Base-by-base conservation (phyloP, 148 eudicot genomes). In the Arctostaphylos glauca region DNA sequence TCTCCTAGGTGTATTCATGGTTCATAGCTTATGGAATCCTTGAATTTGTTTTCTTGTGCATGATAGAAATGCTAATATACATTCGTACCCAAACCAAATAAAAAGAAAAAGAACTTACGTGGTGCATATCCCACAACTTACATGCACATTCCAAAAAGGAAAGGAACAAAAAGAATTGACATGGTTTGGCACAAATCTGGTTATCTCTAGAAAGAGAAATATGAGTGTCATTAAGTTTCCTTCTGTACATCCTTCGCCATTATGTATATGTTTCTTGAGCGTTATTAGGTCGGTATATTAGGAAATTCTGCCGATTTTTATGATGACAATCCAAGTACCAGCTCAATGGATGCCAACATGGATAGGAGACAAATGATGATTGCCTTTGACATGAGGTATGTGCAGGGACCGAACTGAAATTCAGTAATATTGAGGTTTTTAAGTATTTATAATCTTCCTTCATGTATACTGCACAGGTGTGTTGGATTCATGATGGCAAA, bases 351-450 rank as follows among this genome's bases (percentile, higher is more conserved):
- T 43, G 58, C 84, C 76, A 86, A 87, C 58, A 80, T 62, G 50
- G 92, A 87, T 64, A 91, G 98, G 84, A 90, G 98, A 47, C 91
- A 90, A 84, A 92, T 94, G 98, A 97, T 97, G 99, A 97, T 97
- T 89, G 99, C 97, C 84, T 97, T 97, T 90, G 99, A 97, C 84
- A 93, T 97, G 94, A 93, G 99, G 99, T 97, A 88, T 79, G 76
- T 49, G 71, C 47, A 76, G 19, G 19, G 52, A 74, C 53, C 76
- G 12, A 66, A 62, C n/a, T 25, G 31, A 73, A 53, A 21, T 60
- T 31, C 60, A 54, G 23, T 6, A 15, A 81, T 25, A 76, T 66
- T 16, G 70, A 59, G 16, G 15, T 75, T 25, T 21, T 74, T 38
- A 25, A n/a, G 8, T 44, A 49, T 66, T 60, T 62, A 71, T 82